phyloP scores from a whole-genome alignment of 257 asterid genomes.

The Gentiana dahurica region DNA sequence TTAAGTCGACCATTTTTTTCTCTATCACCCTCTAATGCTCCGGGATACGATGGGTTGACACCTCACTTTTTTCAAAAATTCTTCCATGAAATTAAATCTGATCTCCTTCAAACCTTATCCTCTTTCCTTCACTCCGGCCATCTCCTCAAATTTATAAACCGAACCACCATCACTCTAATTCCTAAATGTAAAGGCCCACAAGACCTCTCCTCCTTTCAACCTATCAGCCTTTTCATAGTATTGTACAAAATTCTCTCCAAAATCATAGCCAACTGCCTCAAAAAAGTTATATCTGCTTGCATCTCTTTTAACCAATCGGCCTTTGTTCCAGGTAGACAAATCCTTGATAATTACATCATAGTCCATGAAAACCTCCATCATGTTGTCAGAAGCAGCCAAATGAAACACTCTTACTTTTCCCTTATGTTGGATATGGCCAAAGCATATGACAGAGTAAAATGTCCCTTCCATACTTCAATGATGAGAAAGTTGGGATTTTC shows the following conservation, averaged over 20 bases:
- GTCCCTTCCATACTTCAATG: neutral
- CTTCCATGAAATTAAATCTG: too few species aligned
- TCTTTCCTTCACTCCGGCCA: too few species aligned
- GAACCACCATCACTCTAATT: neutral
- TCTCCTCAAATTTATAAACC: too few species aligned
- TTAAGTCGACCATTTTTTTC: too few species aligned
- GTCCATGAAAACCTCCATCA: neutral
- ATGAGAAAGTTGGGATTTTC: neutral
- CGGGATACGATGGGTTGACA: too few species aligned
- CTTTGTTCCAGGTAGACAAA: neutral
- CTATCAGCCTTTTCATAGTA: neutral
- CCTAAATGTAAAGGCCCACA: neutral
- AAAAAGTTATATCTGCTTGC: neutral
- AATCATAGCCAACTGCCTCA: neutral
- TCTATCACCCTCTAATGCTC: too few species aligned
- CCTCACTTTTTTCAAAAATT: too few species aligned
- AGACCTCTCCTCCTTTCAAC: neutral
- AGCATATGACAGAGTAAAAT: neutral
- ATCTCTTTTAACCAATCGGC: neutral
- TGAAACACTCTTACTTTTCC: neutral
- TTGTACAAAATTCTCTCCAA: neutral
- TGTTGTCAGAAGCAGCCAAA: neutral
- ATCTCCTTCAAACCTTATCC: too few species aligned
- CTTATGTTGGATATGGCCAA: neutral
- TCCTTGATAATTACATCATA: neutral